phyloP scores from a whole-genome alignment of 2,329 filamentous ascomycete species.

The Graphiopsis chlorocephala region DNA sequence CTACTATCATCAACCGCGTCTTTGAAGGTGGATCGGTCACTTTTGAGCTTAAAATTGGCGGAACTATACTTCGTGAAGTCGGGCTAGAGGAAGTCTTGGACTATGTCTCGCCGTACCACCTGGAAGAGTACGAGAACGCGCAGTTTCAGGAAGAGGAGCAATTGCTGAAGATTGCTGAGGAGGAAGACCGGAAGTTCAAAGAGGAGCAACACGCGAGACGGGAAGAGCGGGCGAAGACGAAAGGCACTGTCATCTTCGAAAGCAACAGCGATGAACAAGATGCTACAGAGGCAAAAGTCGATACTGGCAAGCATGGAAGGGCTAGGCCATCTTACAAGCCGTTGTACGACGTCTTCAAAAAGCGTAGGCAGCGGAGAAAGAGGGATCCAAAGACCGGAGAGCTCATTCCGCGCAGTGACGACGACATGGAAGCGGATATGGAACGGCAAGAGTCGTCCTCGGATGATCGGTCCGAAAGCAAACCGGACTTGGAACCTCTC shows the following conservation, averaged over 20 bases:
- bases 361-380: slow-evolving; percentile 25
- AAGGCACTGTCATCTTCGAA: slow-evolving; percentile 20
- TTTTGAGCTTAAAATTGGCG: slow-evolving; percentile 32
- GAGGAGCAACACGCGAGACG: slow-evolving; percentile 14
- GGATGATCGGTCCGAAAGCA: not conserved
- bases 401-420: slow-evolving; percentile 27
- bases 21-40: slow-evolving; percentile 20
- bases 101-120: slow-evolving; percentile 34
- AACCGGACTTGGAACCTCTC: not conserved
- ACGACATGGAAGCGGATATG: not conserved
- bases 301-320: slow-evolving; percentile 24
- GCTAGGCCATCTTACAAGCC: slow-evolving; percentile 34
- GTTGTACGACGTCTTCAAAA: slow-evolving; percentile 20
- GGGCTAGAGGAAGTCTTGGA: slow-evolving; percentile 32
- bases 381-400: slow-evolving; percentile 30
- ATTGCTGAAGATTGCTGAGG: slow-evolving; percentile 22
- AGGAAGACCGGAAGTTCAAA: slow-evolving; percentile 21
- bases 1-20: slow-evolving; percentile 28
- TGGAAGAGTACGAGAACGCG: slow-evolving; percentile 35
- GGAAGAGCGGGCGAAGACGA: slow-evolving; percentile 22
- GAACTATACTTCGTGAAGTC: slow-evolving; percentile 26
- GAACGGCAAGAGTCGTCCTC: not conserved
- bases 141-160: slow-evolving; percentile 31
- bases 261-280: slow-evolving; percentile 17
- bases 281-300: slow-evolving; percentile 4